A percentile compares a stretch with the other conserved stretches of the same genome.
Conservation (phyloP, 768 basidiomycete species). For the Terana coerulea region DNA sequence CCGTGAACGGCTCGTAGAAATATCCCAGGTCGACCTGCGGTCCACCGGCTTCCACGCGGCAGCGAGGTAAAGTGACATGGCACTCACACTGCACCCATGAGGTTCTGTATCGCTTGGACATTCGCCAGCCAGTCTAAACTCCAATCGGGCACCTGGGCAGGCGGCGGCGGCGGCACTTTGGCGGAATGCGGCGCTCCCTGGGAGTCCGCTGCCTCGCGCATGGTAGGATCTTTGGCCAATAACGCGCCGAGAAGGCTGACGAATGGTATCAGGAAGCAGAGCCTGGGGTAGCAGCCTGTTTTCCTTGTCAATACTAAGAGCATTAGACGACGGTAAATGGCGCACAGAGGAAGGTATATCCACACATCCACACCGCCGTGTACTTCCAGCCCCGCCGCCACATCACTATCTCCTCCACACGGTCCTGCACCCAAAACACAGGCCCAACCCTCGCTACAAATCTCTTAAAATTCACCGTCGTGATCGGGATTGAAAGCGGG, state of each 20-base stretch:
- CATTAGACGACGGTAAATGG: slow-evolving; percentile 10
- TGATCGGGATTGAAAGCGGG: slow-evolving; percentile 72
- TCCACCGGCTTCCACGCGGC: too few relatives aligned
- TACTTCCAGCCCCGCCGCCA: slow-evolving; percentile 77
- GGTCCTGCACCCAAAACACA: slow-evolving; percentile 87
- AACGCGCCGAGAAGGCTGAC: slow-evolving; percentile 58
- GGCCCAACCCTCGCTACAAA: slow-evolving; percentile 76
- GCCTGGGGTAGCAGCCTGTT: slow-evolving; percentile 72
- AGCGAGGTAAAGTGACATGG: too few relatives aligned
- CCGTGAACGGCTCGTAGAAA: too few relatives aligned
- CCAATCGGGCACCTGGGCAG: slow-evolving; percentile 48
- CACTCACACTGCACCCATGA: slow-evolving; percentile 76
- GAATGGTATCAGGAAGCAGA: slow-evolving; percentile 70
- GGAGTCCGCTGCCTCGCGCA: slow-evolving; percentile 3
- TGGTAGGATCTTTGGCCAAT: slow-evolving; percentile 57
- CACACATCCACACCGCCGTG: slow-evolving; percentile 72
- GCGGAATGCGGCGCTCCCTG: slow-evolving; percentile 3
- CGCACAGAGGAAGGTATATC: slow-evolving; percentile 79
- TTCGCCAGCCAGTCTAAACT: slow-evolving; percentile 83
- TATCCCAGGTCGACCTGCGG: too few relatives aligned
- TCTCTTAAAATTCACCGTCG: slow-evolving; percentile 75
- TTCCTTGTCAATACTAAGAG: neutral
- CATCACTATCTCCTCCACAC: slow-evolving; percentile 78
- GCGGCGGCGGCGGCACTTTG: slow-evolving; percentile 28
- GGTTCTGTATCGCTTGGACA: slow-evolving; percentile 84